A percentile compares a stretch with the other conserved stretches of the same genome.
Evolutionary conservation across 2,329 filamentous ascomycete species (phyloP).

Genomic region (Pseudogymnoascus sp.): DNA sequence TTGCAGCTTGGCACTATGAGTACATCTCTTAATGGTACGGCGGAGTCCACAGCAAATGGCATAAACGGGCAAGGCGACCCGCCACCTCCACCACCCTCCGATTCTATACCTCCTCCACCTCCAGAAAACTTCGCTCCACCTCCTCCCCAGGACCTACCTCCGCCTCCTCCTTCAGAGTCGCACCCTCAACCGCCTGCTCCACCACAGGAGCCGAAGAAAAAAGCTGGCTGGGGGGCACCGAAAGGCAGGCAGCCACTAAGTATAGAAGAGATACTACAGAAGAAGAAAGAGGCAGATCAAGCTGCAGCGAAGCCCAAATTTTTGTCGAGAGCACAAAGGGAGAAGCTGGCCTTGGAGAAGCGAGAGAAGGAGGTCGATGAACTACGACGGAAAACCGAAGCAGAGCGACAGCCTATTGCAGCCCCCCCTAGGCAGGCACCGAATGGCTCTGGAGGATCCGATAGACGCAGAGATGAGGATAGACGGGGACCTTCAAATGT

Average conservation of each 20-base stretch:
- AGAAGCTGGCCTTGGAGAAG: conserved; percentile 72
- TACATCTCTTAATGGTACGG: not conserved
- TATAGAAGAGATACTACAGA: conserved; percentile 75
- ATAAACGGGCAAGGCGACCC: conserved; percentile 17
- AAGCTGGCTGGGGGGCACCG: conserved; percentile 42
- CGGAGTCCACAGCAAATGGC: conserved; percentile 16
- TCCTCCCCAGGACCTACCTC: conserved; percentile 32
- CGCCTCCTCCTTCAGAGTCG: conserved; percentile 32
- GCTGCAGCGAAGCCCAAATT: conserved; percentile 84
- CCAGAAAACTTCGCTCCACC: conserved; percentile 34
- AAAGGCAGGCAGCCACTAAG: conserved; percentile 52
- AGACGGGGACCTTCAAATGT: conserved; percentile 31
- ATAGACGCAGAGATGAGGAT: conserved; percentile 20
- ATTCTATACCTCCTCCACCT: conserved; percentile 28
- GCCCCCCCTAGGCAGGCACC: conserved; percentile 12
- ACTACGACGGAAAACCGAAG: conserved; percentile 41
- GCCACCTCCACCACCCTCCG: conserved; percentile 27
- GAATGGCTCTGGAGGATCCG: conserved; percentile 20
- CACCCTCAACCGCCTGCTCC: conserved; percentile 36
- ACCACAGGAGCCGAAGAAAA: conserved; percentile 40
- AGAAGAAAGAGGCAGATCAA: conserved; percentile 80
- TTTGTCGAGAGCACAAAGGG: conserved; percentile 73
- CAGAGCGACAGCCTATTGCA: conserved; percentile 21
- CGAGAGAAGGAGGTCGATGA: conserved; percentile 64
- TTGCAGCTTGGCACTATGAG: not conserved